Percentiles rank a stretch among this genome's conserved stretches.
Evolutionary conservation across 75 land plant species (phyloP).

Genomic region (Sequoiadendron giganteum): DNA sequence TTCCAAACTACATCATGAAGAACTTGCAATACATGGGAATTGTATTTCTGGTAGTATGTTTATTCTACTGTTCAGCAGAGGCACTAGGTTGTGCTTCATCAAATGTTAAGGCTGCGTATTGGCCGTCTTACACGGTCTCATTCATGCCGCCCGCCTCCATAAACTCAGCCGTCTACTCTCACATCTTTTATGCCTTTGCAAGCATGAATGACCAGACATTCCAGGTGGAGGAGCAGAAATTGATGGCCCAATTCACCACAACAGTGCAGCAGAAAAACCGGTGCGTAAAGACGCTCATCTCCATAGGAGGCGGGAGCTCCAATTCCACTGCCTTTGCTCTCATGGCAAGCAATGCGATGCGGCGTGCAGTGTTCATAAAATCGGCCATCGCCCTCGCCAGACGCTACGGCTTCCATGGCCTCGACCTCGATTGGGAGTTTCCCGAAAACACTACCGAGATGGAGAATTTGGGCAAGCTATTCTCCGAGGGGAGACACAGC

Average conservation of each 20-base stretch:
- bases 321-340: slow-evolving; percentile 26
- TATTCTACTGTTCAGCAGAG: too few species aligned
- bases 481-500: slow-evolving; percentile 51
- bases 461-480: slow-evolving; percentile 35
- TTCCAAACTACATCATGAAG: too few species aligned
- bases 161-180: slow-evolving; percentile 38
- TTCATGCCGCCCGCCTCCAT: slow-evolving; percentile 21
- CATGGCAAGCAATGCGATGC: slow-evolving; percentile 32
- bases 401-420: slow-evolving; percentile 55
- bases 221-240: slow-evolving; percentile 10
- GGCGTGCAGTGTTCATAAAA: slow-evolving; percentile 31
- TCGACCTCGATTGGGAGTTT: slow-evolving; percentile 82
- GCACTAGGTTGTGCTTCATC: background rate
- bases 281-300: slow-evolving; percentile 46
- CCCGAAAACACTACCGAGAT: slow-evolving; percentile 50
- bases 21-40: too few species aligned
- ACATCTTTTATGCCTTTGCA: slow-evolving; percentile 49
- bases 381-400: slow-evolving; percentile 49
- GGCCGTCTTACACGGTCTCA: slow-evolving; percentile 11
- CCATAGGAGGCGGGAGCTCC: slow-evolving; percentile 57
- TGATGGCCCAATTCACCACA: slow-evolving; percentile 45
- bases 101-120: slow-evolving; percentile 15
- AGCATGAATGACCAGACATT: slow-evolving; percentile 23
- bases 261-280: slow-evolving; percentile 34
- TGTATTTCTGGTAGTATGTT: too few species aligned